Evolutionary conservation across 140 eudicot species (phyloP).

Genomic region (Bidens hawaiensis): DNA sequence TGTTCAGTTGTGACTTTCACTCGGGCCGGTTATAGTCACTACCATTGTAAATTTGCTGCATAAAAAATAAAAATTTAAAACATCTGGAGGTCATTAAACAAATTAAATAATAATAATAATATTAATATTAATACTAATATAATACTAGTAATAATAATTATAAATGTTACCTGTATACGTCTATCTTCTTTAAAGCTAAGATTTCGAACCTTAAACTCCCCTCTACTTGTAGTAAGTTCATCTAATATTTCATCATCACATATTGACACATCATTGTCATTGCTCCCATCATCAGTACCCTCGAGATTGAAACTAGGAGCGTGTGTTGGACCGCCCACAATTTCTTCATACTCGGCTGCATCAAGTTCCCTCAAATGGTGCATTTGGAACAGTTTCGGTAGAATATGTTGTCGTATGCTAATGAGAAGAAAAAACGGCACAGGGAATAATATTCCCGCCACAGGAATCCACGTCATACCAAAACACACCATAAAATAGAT

Average conservation of each 20-base stretch:
- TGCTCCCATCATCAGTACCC: conserved; percentile 14
- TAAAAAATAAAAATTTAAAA: not conserved
- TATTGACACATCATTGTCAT: conserved; percentile 27
- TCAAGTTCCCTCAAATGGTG: conserved; percentile 38
- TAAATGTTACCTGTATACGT: conserved; percentile 24
- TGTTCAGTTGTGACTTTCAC: not conserved
- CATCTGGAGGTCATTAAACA: not conserved
- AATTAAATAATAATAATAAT: no score
- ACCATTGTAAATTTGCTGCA: conserved; percentile 20
- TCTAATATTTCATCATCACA: conserved; percentile 55
- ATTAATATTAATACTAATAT: not conserved
- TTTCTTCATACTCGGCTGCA: conserved; percentile 56
- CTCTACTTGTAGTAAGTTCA: conserved; percentile 48
- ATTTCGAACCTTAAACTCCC: conserved; percentile 51
- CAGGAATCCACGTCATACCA: conserved; percentile 54
- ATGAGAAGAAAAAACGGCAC: conserved; percentile 44
- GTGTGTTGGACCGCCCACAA: conserved; percentile 23
- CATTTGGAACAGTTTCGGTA: conserved; percentile 37
- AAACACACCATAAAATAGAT: conserved; percentile 40
- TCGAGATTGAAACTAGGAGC: conserved; percentile 21
- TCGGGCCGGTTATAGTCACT: conserved; percentile 15
- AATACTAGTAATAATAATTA: no score
- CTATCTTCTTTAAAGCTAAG: conserved; percentile 36
- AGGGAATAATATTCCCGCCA: conserved; percentile 54
- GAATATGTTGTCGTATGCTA: conserved; percentile 32